Evolutionary conservation across 306 rosid genomes (phyloP).

Genomic region (Rosa persica): DNA sequence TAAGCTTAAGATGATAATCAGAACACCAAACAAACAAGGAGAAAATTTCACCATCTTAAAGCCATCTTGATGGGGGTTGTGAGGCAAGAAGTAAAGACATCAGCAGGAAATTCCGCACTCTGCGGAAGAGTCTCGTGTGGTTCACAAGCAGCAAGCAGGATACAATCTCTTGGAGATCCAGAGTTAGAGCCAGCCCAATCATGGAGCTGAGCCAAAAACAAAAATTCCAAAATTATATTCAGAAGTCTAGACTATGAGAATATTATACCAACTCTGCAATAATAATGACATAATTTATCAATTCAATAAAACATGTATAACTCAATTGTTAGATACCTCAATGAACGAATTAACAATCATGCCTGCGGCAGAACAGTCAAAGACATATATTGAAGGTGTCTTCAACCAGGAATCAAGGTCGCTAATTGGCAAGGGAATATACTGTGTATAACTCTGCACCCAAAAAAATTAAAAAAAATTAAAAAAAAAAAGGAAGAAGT

Average conservation of each 20-base stretch:
- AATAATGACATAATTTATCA: not conserved
- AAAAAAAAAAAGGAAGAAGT: not conserved
- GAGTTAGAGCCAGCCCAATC: conserved; percentile 71
- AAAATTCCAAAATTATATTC: conserved; percentile 14
- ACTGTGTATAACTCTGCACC: conserved; percentile 95
- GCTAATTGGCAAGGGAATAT: conserved; percentile 82
- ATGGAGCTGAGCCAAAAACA: conserved; percentile 62
- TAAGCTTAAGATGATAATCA: conserved; percentile 11
- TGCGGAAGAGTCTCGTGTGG: conserved; percentile 97
- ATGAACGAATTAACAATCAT: conserved; percentile 74
- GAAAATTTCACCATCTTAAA: conserved; percentile 75
- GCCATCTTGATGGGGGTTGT: conserved; percentile 99
- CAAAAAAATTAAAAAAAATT: not conserved
- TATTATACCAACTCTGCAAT: not conserved
- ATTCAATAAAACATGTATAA: not conserved
- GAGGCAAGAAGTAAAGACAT: conserved; percentile 95
- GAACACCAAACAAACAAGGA: conserved; percentile 23
- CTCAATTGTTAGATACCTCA: conserved; percentile 50
- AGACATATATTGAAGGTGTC: conserved; percentile 96
- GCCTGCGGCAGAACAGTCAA: conserved; percentile 99
- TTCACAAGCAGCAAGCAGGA: conserved; percentile 97
- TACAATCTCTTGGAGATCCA: conserved; percentile 87
- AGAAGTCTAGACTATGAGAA: not conserved
- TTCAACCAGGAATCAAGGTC: conserved; percentile 98
- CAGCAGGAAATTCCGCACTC: conserved; percentile 98